Conservation (phyloP, 768 basidiomycete genomes). For the Botryobasidium botryosum region DNA sequence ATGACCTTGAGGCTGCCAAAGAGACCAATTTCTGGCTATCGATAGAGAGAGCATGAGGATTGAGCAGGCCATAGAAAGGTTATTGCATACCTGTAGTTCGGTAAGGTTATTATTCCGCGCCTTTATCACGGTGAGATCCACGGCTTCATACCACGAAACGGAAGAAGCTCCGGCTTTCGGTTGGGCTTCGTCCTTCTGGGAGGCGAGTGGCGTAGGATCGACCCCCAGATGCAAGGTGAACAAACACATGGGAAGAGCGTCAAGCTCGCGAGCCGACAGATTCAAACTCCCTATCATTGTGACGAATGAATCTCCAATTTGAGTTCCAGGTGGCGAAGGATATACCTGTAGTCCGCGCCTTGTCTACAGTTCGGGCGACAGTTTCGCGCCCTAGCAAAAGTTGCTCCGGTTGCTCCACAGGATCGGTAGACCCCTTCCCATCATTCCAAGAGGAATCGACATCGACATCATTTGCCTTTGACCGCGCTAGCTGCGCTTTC, state of each 20-base stretch:
- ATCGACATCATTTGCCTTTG: neutral
- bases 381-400: constrained; percentile 12
- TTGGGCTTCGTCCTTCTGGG: constrained; percentile 36
- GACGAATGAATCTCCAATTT: neutral
- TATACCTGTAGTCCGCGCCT: constrained; percentile 7
- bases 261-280: constrained; percentile 52
- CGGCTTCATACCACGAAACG: constrained; percentile 69
- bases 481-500: neutral
- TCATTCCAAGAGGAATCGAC: constrained; percentile 5
- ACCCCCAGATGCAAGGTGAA: constrained; percentile 69
- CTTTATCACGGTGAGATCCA: constrained; percentile 59
- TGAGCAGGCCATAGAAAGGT: neutral
- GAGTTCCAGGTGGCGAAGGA: neutral
- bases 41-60: neutral
- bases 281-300: constrained; percentile 31
- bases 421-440: constrained; percentile 11
- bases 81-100: constrained; percentile 35
- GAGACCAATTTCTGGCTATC: constrained; percentile 50
- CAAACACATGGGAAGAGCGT: constrained; percentile 56
- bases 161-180: constrained; percentile 24
- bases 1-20: constrained; percentile 69
- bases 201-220: constrained; percentile 50
- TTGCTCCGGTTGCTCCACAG: constrained; percentile 14
- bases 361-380: constrained; percentile 8
- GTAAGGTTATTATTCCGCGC: constrained; percentile 66